These are phyloP conservation scores for Ustilago nuda DNA, from an alignment of 1,284 basidiomycete genomes.

Conservation along the genomic window DNA sequence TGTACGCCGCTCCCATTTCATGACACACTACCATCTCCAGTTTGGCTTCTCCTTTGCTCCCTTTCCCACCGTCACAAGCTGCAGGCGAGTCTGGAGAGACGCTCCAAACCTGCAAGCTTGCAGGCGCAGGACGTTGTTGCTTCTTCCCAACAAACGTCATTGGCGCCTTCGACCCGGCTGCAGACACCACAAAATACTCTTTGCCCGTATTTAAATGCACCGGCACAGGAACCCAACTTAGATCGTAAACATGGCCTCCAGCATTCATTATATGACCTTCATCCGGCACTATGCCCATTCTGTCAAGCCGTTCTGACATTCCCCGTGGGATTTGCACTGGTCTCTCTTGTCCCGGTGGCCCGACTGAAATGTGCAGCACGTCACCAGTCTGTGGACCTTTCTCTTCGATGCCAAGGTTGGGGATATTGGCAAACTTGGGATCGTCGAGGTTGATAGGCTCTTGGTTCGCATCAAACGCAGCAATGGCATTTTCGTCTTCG, in stretches of 20 bases:
- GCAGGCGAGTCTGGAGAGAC: slow-evolving; percentile 26
- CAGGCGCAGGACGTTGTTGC: slow-evolving; percentile 8
- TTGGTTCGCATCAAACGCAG: slow-evolving; percentile 29
- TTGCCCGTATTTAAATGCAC: slow-evolving; percentile 45
- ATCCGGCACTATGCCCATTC: slow-evolving; percentile 28
- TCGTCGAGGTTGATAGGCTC: slow-evolving; percentile 27
- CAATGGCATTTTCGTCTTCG: slow-evolving; percentile 17
- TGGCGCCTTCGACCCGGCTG: slow-evolving; percentile 19
- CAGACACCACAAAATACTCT: slow-evolving; percentile 47
- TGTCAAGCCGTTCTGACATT: slow-evolving; percentile 23
- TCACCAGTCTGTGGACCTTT: slow-evolving; percentile 23
- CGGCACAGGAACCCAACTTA: slow-evolving; percentile 51
- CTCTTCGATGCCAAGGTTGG: slow-evolving; percentile 38
- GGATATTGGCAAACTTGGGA: slow-evolving; percentile 34
- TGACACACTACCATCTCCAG: slow-evolving; percentile 48
- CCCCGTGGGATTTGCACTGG: slow-evolving; percentile 26
- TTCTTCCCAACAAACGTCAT: slow-evolving; percentile 34
- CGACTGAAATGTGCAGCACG: slow-evolving; percentile 28
- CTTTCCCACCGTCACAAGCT: neutral
- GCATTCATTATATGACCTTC: slow-evolving; percentile 50
- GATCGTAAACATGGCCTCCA: slow-evolving; percentile 51
- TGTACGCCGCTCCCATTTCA: slow-evolving; percentile 31
- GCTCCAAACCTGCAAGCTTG: slow-evolving; percentile 54
- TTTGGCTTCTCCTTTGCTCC: slow-evolving; percentile 26
- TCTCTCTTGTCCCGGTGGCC: slow-evolving; percentile 22